A percentile compares a stretch with the other conserved stretches of the same genome.
phyloP scores from a whole-genome alignment of 805 yeast genomes.

The Millerago galiae region DNA sequence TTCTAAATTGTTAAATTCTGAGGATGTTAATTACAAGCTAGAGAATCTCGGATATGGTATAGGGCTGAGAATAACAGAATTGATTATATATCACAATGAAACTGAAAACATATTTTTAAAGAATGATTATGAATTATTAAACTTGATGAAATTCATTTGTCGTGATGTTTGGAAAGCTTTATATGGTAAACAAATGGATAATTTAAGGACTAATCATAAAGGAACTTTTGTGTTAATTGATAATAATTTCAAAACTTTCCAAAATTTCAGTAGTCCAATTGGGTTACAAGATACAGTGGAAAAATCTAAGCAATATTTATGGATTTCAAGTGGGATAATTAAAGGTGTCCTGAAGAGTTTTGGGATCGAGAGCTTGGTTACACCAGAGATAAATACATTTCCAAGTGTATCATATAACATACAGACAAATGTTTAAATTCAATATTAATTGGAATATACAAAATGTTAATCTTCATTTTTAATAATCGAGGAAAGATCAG shows the following conservation, averaged over 20 bases:
- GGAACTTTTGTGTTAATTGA: conserved; percentile 79
- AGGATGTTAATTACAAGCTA: conserved; percentile 51
- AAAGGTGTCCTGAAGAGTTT: conserved; percentile 65
- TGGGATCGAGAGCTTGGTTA: conserved; percentile 60
- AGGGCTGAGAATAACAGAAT: conserved; percentile 53
- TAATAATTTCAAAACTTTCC: conserved; percentile 49
- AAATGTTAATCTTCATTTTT: conserved; percentile 12
- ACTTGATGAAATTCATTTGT: conserved; percentile 87
- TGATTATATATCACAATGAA: conserved; percentile 40
- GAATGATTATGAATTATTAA: conserved; percentile 55
- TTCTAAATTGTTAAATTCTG: conserved; percentile 30
- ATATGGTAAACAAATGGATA: conserved; percentile 84
- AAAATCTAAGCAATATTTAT: conserved; percentile 44
- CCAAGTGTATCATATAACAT: conserved; percentile 73
- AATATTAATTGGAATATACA: not conserved
- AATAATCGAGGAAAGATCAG: conserved; percentile 44
- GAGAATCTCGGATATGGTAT: conserved; percentile 67
- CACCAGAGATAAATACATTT: conserved; percentile 53
- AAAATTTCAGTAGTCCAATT: conserved; percentile 39
- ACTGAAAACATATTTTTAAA: conserved; percentile 35
- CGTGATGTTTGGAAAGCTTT: conserved; percentile 83
- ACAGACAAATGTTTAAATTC: conserved; percentile 35
- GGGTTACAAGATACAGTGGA: conserved; percentile 39
- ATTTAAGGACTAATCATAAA: conserved; percentile 84
- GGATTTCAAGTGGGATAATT: conserved; percentile 73